A percentile compares a stretch with the other conserved stretches of the same genome.
phyloP scores from a whole-genome alignment of 352 stramenopile species.

The Thraustochytrium striatum region DNA sequence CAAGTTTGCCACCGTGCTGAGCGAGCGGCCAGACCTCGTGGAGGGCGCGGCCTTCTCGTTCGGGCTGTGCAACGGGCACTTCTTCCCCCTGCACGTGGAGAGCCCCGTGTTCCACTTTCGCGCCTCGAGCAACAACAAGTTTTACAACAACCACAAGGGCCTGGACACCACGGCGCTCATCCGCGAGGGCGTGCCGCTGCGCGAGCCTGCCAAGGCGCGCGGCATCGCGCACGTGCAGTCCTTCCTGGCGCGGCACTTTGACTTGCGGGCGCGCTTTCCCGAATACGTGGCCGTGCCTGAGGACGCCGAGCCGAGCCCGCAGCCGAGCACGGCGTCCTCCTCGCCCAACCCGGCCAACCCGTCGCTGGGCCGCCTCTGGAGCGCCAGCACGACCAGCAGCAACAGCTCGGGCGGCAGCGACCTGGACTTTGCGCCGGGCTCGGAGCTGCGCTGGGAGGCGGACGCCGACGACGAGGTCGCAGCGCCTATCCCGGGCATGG shows the following conservation, averaged over 20 bases:
- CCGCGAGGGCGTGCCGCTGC: background rate
- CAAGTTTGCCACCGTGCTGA: background rate
- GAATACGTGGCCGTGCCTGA: background rate
- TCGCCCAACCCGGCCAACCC: background rate
- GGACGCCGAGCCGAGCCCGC: background rate
- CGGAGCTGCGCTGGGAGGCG: too few species aligned
- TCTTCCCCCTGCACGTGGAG: constrained; percentile 39
- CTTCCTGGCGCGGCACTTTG: constrained; percentile 6
- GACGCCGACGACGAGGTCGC: background rate
- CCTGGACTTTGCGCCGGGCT: background rate
- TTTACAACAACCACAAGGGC: background rate
- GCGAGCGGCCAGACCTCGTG: constrained; percentile 16
- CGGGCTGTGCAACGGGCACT: constrained; percentile 15
- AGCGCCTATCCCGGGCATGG: background rate
- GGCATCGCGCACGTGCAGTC: background rate
- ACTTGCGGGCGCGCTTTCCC: background rate
- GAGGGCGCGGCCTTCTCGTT: constrained; percentile 12
- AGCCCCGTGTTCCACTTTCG: constrained; percentile 18
- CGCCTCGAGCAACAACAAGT: constrained; percentile 32
- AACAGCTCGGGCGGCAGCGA: background rate
- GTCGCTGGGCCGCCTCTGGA: background rate
- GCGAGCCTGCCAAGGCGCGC: background rate
- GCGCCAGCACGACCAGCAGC: background rate
- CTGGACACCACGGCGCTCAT: background rate
- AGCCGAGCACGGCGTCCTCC: background rate